A percentile compares a stretch with the other conserved stretches of the same genome.
Evolutionary conservation across 345 rosid genomes (phyloP).

Genomic region (Gynandropsis gynandra): DNA sequence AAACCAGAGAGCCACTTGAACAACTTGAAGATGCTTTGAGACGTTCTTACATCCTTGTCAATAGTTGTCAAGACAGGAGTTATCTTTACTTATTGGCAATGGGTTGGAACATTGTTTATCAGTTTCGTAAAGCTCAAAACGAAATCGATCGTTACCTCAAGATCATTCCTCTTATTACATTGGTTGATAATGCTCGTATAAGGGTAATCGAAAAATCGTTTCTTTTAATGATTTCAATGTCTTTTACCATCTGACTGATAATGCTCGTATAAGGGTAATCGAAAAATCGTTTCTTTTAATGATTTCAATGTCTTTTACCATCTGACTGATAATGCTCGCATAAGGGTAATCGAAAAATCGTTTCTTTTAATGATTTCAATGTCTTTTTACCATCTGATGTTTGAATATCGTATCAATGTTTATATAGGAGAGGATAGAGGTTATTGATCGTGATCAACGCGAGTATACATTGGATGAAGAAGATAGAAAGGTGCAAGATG

Average conservation of each 20-base stretch:
- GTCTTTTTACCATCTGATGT: too few relatives aligned
- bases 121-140: conserved; percentile 85
- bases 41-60: conserved; percentile 70
- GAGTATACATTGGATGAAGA: conserved; percentile 92
- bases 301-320: too few relatives aligned
- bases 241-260: conserved; percentile 71
- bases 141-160: conserved; percentile 92
- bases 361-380: too few relatives aligned
- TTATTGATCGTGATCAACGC: conserved; percentile 71
- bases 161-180: conserved; percentile 88
- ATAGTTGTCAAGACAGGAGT: conserved; percentile 87
- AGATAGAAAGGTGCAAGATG: conserved; percentile 71
- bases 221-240: too few relatives aligned
- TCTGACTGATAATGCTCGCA: conserved; percentile 92
- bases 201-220: conserved; percentile 40
- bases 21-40: conserved; percentile 92
- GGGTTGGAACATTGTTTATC: conserved; percentile 99
- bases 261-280: conserved; percentile 83
- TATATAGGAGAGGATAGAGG: conserved; percentile 74
- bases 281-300: too few relatives aligned
- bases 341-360: conserved; percentile 47
- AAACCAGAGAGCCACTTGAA: conserved; percentile 93
- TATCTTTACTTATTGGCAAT: conserved; percentile 90
- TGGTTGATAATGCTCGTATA: conserved; percentile 91
- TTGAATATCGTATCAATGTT: too few relatives aligned